Base-by-base conservation (phyloP, 495 filamentous ascomycete genomes). In the Daldinia grandis region DNA sequence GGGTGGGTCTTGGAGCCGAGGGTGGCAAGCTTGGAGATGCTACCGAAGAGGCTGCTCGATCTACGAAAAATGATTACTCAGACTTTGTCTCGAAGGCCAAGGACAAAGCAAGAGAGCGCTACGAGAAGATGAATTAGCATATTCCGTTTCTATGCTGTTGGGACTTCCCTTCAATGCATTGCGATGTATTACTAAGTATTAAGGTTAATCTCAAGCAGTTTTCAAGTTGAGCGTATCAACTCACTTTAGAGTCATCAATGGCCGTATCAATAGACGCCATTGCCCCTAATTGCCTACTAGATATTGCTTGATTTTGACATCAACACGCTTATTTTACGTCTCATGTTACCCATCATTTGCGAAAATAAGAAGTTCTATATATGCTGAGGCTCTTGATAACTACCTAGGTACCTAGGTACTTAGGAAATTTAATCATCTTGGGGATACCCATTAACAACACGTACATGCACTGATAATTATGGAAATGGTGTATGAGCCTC, bases 1-100 rank as follows among this genome's bases (percentile, higher is more conserved):
- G 94, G 15, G 94, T 95, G 0, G 94, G 94, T 6, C 78, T 98
- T 24, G 94, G 94, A 0, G 93, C 93, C 1, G 88, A 93, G 69
- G 93, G 93, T 15, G 85, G 92, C 15, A 93, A 91, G 76, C 79
- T 96, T 14, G 94, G 94, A 7, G 94, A 97, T 79, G 94, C 95
- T 21, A 82, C 81, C 21, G 90, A 93, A 73, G 92, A 94, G 79
- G 93, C 92, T 1, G 87, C 86, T 47, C 83, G 92, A 53, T 90
- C 90, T 69, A 94, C 92, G 0, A 84, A 86, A 62, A 85, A 87
- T 9, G 85, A 86, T 19, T 93, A 92, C 72, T 83, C 85, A 1
- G 91, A 91, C 53, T 97, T 95, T 74, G 77, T 94, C 50, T 88
- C 90, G 73, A 91, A 90, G 81, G 92, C 91, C 14, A 92, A 86